Evolutionary conservation across 371 early-diverging fungal species (phyloP).

Genomic region (Apophysomyces trapeziformis): DNA sequence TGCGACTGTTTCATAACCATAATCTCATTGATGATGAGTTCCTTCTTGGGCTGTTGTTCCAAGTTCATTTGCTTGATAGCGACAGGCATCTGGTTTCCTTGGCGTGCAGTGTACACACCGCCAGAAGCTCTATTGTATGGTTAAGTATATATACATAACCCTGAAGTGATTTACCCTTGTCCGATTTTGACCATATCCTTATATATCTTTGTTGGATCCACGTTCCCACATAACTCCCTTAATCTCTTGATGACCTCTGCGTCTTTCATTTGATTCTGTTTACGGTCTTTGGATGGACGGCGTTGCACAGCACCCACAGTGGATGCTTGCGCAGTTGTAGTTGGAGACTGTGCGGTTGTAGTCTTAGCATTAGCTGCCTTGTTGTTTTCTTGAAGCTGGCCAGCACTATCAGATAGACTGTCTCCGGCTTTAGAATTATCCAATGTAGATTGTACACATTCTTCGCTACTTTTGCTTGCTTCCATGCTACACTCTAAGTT

Average conservation of each 20-base stretch:
- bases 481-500: neutral
- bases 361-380: neutral
- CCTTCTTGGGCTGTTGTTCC: constrained; percentile 95
- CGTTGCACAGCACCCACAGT: constrained; percentile 25
- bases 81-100: constrained; percentile 67
- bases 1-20: constrained; percentile 88
- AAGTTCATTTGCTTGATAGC: constrained; percentile 98
- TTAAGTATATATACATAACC: neutral
- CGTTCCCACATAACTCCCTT: constrained; percentile 83
- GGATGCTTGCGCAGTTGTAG: constrained; percentile 7
- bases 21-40: constrained; percentile 96
- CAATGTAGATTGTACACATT: neutral
- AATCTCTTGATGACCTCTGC: constrained; percentile 82
- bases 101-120: constrained; percentile 89
- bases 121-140: constrained; percentile 80
- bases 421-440: neutral
- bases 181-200: constrained; percentile 90
- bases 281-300: constrained; percentile 41
- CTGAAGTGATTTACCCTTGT: constrained; percentile 69
- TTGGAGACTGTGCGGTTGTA: neutral
- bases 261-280: constrained; percentile 45
- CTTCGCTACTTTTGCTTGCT: neutral
- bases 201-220: constrained; percentile 81
- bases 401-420: neutral
- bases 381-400: neutral